These are phyloP conservation scores for Austroboletus eburneus DNA, from an alignment of 768 basidiomycete genomes.

Conservation along the genomic window DNA sequence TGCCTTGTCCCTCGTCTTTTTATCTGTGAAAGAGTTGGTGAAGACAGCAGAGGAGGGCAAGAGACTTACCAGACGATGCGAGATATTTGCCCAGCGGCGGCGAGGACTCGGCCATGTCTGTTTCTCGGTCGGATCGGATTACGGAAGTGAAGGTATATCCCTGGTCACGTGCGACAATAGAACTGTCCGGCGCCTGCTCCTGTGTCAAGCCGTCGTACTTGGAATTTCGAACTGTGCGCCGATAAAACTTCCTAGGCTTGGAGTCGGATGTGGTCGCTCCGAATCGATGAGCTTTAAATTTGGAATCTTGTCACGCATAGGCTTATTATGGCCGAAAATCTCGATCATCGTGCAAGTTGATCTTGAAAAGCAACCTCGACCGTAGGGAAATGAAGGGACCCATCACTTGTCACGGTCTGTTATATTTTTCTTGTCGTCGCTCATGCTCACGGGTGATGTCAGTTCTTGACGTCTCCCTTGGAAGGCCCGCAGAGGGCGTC, in stretches of 20 bases:
- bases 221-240: too few relatives aligned
- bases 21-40: conserved; percentile 48
- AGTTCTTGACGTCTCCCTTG: conserved; percentile 86
- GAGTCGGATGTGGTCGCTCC: too few relatives aligned
- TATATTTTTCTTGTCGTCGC: background rate
- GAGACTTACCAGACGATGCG: conserved; percentile 75
- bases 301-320: too few relatives aligned
- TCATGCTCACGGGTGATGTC: background rate
- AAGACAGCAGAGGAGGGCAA: background rate
- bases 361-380: too few relatives aligned
- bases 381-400: conserved; percentile 57
- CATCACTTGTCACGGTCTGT: conserved; percentile 86
- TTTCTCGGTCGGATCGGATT: conserved; percentile 16
- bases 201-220: too few relatives aligned
- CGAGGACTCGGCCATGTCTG: conserved; percentile 33
- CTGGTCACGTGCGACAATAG: conserved; percentile 5
- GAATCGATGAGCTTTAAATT: too few relatives aligned
- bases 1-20: conserved; percentile 89
- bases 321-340: too few relatives aligned
- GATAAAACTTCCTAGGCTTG: too few relatives aligned
- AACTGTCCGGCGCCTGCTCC: too few relatives aligned
- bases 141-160: conserved; percentile 3
- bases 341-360: background rate
- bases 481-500: conserved; percentile 75
- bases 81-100: conserved; percentile 86